Evolutionary conservation across 108 stramenopile genomes (phyloP).

Genomic region (Skeletonema potamos): DNA sequence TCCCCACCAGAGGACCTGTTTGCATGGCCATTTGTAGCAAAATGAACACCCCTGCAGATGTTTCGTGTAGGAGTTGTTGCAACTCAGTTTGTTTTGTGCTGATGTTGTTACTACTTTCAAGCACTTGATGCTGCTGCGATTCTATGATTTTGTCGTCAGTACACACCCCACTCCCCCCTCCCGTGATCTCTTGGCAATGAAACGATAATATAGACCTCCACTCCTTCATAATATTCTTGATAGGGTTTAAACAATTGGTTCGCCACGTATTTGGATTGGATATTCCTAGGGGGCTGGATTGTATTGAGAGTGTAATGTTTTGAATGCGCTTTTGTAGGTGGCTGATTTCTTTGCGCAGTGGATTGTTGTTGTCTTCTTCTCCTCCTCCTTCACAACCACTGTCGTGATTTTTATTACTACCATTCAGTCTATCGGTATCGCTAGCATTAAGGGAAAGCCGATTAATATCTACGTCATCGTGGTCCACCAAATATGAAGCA

Average conservation of each 20-base stretch:
- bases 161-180: neutral
- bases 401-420: neutral
- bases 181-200: conserved; percentile 14
- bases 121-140: neutral
- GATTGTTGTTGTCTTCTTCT: neutral
- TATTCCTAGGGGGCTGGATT: conserved; percentile 36
- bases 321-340: conserved; percentile 54
- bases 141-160: conserved; percentile 1
- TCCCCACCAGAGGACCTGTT: conserved; percentile 70
- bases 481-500: neutral
- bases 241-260: conserved; percentile 63
- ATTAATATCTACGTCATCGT: neutral
- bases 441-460: neutral
- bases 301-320: conserved; percentile 52
- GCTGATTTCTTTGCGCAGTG: conserved; percentile 32
- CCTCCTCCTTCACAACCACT: neutral
- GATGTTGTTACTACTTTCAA: neutral
- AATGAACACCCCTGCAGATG: conserved; percentile 47
- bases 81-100: conserved; percentile 5
- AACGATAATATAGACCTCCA: conserved; percentile 62
- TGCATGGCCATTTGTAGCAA: conserved; percentile 73
- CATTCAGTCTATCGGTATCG: neutral
- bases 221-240: conserved; percentile 63
- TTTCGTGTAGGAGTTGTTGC: conserved; percentile 19
- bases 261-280: conserved; percentile 56